Base-by-base conservation (phyloP, 306 rosid genomes). In the Cucurbita argyrosperma region DNA sequence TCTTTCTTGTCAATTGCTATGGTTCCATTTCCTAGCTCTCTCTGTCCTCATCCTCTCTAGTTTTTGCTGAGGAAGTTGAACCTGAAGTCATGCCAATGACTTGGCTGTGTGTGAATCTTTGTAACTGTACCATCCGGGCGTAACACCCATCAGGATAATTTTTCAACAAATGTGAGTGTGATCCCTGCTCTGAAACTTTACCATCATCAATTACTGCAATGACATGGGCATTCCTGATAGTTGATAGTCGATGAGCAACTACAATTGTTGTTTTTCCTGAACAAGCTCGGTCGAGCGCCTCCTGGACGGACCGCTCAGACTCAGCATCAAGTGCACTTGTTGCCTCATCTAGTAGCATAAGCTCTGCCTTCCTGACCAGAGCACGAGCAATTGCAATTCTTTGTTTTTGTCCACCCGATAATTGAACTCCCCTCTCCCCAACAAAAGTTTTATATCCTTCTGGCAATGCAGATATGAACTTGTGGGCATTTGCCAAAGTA, bases 191-290 rank as follows among this genome's bases (percentile, higher is more conserved):
- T 12, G 97, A 88, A 71, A 94, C 99, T 80, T 94, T 94, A 55
- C 97, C 99, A 78, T 94, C 99, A 80, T 94, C 99, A 71, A 94
- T 89, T 85, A 94, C 99, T 4, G 97, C 96, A 83, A 94, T 89
- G 47, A 86, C 56, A 79, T 82, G 85, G 1, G 97, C 99, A 77
- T 88, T 94, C 45, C 99, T 85, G 23, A 94, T 88, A 5, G 99
- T 94, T 10, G 99, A 85, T 52, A 94, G 80, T 69, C 92, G 82
- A 60, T 94, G 99, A 13, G 99, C 99, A 67, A 94, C 97, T 63
- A 89, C 80, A n/a, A 94, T 89, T 16, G 99, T 94, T 56, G 99
- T 94, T 84, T 85, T 90, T 6, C 99, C 99, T 0, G 90, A 80
- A 43, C 92, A 84, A 52, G 97, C 97, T 0, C 97, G 90, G 72